Evolutionary conservation across 805 yeast species (phyloP), one percentile per base, ranked within the genome.

Genomic region (Hanseniaspora guilliermondii): DNA sequence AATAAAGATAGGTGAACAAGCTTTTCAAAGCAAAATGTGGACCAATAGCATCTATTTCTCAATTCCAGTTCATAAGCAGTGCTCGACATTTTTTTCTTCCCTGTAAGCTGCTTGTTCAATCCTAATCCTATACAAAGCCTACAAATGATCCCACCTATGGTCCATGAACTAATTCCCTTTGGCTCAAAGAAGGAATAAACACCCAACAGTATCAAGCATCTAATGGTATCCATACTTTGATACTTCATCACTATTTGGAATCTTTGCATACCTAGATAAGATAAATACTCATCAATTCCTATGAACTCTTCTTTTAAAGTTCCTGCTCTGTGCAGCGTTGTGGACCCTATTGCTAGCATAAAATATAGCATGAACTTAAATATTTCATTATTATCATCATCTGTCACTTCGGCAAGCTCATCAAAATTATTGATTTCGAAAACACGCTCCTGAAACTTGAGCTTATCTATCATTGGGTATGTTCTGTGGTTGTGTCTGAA

Each of bases 281-380:
- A 69, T 48, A 75, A 70, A 53, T 66, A 71, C 42, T 69, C 73
- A 40, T 73, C 70, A 44, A 72, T 60, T 5, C 68, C 65, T 37
- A 62, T 70, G 50, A 67, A 68, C n/a, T 68, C 66, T 17, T 64
- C 63, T 4, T 66, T 64, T 7, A 73, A 57, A 57, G 66, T 61
- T 3, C 70, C 72, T 3, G 72, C 71, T 53, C 72, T 64, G 44
- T 72, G 73, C 49, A 78, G 62, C 2, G 78, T 72, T 9, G 79
- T 73, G 53, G 79, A 76, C 1, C 82, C 82, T 41, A 76, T 74
- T 5, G 80, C 78, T 65, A 76, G 68, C 2, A 76, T 71, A 76
- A 78, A 73, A 60, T 71, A 73, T 11, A 77, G 58, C 62, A 78
- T 76, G 58, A 76, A 77, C 24, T 68, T 63, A 21, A 66, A 67